These are phyloP conservation scores for Carex cristatella DNA, from an alignment of 176 grass and related monocot species.

Conservation along the genomic window DNA sequence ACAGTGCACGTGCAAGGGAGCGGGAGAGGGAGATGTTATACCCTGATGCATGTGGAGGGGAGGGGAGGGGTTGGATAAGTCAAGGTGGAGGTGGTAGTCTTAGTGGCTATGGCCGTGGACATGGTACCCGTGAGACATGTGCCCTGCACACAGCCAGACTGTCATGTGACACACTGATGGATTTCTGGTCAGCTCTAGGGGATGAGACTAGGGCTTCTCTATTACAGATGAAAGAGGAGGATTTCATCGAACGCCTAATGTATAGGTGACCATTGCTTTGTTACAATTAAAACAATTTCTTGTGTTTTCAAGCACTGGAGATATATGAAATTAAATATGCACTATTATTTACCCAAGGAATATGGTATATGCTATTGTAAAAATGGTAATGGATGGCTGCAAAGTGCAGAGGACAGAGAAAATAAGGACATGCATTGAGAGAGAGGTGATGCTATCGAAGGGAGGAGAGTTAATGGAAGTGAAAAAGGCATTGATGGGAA, in stretches of 20 bases:
- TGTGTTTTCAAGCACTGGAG: not conserved
- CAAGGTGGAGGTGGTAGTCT: conserved; percentile 61
- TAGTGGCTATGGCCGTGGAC: conserved; percentile 59
- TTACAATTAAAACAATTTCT: not conserved
- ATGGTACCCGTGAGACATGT: conserved; percentile 81
- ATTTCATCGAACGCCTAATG: conserved; percentile 97
- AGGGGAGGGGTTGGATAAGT: conserved; percentile 96
- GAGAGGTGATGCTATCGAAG: not conserved
- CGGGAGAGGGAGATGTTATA: conserved; percentile 92
- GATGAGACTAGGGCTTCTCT: conserved; percentile 88
- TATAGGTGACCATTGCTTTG: conserved; percentile 50
- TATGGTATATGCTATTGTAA: not conserved
- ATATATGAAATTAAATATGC: not conserved
- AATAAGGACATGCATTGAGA: not conserved
- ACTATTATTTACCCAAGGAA: not conserved
- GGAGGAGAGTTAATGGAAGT: not conserved
- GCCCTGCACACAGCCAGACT: conserved; percentile 86
- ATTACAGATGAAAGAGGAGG: conserved; percentile 91
- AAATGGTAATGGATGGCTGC: not conserved
- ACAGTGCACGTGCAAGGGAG: conserved; percentile 86
- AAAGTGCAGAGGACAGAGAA: not conserved
- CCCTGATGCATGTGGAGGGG: conserved; percentile 94
- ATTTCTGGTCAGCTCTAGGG: conserved; percentile 90
- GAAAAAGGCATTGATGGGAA: not conserved
- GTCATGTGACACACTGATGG: conserved; percentile 84